A percentile compares a stretch with the other conserved stretches of the same genome.
These are phyloP conservation scores for Tetracladium marchalianum DNA, from an alignment of 495 filamentous ascomycete genomes.

Conservation along the genomic window DNA sequence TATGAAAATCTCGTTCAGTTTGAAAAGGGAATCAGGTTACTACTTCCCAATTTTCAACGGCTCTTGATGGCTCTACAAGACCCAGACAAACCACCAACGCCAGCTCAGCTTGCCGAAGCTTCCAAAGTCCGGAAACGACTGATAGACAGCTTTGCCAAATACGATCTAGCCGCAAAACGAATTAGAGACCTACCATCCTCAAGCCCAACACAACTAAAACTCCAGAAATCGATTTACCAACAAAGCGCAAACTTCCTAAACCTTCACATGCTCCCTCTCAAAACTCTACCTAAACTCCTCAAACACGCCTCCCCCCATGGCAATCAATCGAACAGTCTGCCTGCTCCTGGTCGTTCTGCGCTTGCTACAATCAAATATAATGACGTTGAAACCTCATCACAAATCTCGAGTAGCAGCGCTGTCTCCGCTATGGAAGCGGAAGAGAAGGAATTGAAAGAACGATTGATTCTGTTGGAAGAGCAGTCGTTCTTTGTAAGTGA, in stretches of 20 bases:
- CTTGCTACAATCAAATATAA: conserved; percentile 53
- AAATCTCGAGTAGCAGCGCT: conserved; percentile 45
- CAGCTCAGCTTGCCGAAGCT: conserved; percentile 72
- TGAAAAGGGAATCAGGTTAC: conserved; percentile 72
- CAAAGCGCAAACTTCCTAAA: conserved; percentile 79
- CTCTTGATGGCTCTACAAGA: conserved; percentile 53
- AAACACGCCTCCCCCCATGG: conserved; percentile 43
- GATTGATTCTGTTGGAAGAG: conserved; percentile 85
- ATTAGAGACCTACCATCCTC: conserved; percentile 68
- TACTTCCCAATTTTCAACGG: conserved; percentile 82
- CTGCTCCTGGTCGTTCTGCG: conserved; percentile 24
- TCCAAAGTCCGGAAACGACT: conserved; percentile 84
- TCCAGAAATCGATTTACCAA: conserved; percentile 80
- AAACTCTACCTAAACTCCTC: conserved; percentile 72
- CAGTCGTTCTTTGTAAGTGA: conserved; percentile 84
- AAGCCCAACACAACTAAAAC: conserved; percentile 59
- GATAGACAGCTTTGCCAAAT: conserved; percentile 84
- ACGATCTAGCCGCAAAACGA: conserved; percentile 73
- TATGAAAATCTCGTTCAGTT: conserved; percentile 88
- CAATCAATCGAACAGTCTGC: conserved; percentile 17
- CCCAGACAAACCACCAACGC: conserved; percentile 60
- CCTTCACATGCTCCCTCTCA: conserved; percentile 85
- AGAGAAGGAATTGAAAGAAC: conserved; percentile 77
- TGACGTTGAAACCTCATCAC: conserved; percentile 49
- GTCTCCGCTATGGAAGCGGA: conserved; percentile 70